A percentile compares a stretch with the other conserved stretches of the same genome.
phyloP scores from a whole-genome alignment of 2,329 filamentous ascomycete genomes.

The Colletotrichum navitas region DNA sequence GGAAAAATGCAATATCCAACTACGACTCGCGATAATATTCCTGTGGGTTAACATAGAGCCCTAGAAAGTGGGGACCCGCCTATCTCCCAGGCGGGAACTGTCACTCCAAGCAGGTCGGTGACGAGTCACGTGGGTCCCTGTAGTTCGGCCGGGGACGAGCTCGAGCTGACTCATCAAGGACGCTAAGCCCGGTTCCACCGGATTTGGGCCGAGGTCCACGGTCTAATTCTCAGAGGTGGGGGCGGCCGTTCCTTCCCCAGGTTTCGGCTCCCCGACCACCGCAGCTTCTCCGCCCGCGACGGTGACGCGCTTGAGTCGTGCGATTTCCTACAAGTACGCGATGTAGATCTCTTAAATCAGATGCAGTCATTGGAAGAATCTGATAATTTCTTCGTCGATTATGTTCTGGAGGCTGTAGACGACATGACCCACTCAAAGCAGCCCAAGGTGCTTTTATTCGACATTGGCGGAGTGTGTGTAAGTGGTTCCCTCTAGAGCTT shows the following conservation, averaged over 20 bases:
- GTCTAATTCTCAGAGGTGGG: slow-evolving; percentile 19
- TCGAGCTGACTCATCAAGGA: slow-evolving; percentile 2
- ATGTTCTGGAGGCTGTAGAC: slow-evolving; percentile 49
- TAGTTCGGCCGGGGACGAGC: slow-evolving; percentile 33
- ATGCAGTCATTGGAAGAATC: slow-evolving; percentile 39
- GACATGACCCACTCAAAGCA: slow-evolving; percentile 59
- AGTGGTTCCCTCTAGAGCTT: slow-evolving; percentile 55
- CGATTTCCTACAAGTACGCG: slow-evolving; percentile 21
- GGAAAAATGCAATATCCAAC: slow-evolving; percentile 12
- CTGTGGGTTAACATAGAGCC: slow-evolving; percentile 57
- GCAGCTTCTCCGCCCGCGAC: slow-evolving; percentile 21
- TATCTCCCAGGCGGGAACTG: slow-evolving; percentile 31
- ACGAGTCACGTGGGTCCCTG: slow-evolving; percentile 53
- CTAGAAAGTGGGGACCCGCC: slow-evolving; percentile 49
- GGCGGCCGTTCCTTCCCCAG: slow-evolving; percentile 26
- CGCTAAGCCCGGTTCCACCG: not conserved
- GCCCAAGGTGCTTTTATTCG: slow-evolving; percentile 87
- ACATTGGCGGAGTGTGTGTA: slow-evolving; percentile 97
- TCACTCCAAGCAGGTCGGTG: slow-evolving; percentile 49
- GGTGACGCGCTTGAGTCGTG: slow-evolving; percentile 20
- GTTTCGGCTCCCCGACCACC: slow-evolving; percentile 26
- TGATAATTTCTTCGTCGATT: slow-evolving; percentile 45
- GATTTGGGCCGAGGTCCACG: slow-evolving; percentile 38
- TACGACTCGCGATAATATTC: slow-evolving; percentile 46
- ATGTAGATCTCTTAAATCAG: slow-evolving; percentile 10